These are phyloP conservation scores for Phytophthora ohioensis DNA, from an alignment of 352 stramenopile species.

Conservation along the genomic window DNA sequence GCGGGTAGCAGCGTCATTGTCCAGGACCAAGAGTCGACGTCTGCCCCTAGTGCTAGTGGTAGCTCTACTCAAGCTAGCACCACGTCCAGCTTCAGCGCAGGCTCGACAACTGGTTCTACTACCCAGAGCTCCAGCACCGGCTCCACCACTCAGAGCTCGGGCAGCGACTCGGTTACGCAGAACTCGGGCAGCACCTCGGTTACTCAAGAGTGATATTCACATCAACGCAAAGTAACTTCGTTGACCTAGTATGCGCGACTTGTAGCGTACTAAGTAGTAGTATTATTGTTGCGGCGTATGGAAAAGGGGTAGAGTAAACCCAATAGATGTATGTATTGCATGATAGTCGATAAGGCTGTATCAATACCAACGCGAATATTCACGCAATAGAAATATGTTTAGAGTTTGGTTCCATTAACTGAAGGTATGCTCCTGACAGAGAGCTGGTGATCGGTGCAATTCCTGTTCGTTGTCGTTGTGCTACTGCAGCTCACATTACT, in stretches of 20 bases:
- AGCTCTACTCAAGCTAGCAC: slow-evolving; percentile 12
- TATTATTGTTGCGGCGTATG: slow-evolving; percentile 28
- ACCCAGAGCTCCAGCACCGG: slow-evolving; percentile 9
- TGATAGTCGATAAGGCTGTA: slow-evolving; percentile 3
- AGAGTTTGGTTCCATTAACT: not conserved
- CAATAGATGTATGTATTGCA: slow-evolving; percentile 20
- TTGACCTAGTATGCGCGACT: slow-evolving; percentile 2
- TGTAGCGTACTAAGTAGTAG: slow-evolving; percentile 5
- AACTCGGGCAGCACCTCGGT: too few relatives aligned
- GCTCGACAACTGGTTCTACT: too few relatives aligned
- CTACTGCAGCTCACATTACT: too few relatives aligned
- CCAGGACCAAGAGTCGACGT: slow-evolving; percentile 5
- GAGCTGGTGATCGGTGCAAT: too few relatives aligned
- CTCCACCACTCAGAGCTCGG: not conserved
- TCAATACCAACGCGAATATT: slow-evolving; percentile 7
- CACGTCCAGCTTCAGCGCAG: too few relatives aligned
- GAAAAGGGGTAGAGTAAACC: slow-evolving; percentile 15
- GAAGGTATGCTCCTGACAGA: not conserved
- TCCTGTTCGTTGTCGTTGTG: too few relatives aligned
- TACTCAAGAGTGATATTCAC: slow-evolving; percentile 22
- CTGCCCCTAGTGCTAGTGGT: slow-evolving; percentile 32
- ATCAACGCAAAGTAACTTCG: slow-evolving; percentile 24
- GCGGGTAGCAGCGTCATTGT: not conserved
- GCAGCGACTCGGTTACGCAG: too few relatives aligned
- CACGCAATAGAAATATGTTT: not conserved